Percentiles rank a stretch among this genome's conserved stretches.
These are phyloP conservation scores for Hymenoscyphus fructigenus DNA, from an alignment of 2,329 filamentous ascomycete genomes.

Conservation along the genomic window DNA sequence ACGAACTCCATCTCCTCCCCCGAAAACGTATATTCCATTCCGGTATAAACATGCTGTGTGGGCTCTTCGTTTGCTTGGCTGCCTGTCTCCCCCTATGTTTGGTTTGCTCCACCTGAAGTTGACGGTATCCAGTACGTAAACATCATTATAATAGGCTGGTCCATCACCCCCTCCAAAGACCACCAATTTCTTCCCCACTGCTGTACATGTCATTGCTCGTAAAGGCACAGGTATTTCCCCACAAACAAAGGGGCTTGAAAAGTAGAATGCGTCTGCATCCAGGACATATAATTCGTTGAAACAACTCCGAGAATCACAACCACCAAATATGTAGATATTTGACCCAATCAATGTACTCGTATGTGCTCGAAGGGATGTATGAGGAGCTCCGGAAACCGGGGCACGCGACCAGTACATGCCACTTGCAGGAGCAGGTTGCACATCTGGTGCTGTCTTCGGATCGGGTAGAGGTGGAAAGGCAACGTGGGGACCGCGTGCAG, in stretches of 20 bases:
- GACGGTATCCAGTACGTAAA: slow-evolving; percentile 69
- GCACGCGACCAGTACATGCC: slow-evolving; percentile 74
- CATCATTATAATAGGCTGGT: slow-evolving; percentile 69
- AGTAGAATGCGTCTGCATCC: slow-evolving; percentile 69
- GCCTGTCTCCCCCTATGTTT: slow-evolving; percentile 54
- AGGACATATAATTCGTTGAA: slow-evolving; percentile 70
- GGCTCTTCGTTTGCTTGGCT: slow-evolving; percentile 61
- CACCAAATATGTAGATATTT: slow-evolving; percentile 68
- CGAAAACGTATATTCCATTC: slow-evolving; percentile 71
- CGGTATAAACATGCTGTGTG: slow-evolving; percentile 72
- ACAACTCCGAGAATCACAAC: slow-evolving; percentile 64
- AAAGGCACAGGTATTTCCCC: slow-evolving; percentile 65
- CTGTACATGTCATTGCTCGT: slow-evolving; percentile 70
- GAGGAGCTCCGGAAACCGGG: slow-evolving; percentile 60
- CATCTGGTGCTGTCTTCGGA: slow-evolving; percentile 56
- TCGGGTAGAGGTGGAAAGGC: slow-evolving; percentile 58
- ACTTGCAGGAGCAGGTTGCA: slow-evolving; percentile 61
- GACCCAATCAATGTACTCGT: slow-evolving; percentile 66
- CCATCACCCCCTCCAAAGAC: slow-evolving; percentile 70
- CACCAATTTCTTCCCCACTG: slow-evolving; percentile 68
- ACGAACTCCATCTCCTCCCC: slow-evolving; percentile 67
- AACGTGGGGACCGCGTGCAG: slow-evolving; percentile 41
- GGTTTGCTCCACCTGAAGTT: slow-evolving; percentile 67
- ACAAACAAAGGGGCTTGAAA: slow-evolving; percentile 63
- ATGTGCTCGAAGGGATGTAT: slow-evolving; percentile 63